phyloP scores from a whole-genome alignment of 768 basidiomycete genomes.

The Kwoniella mangroviensis region DNA sequence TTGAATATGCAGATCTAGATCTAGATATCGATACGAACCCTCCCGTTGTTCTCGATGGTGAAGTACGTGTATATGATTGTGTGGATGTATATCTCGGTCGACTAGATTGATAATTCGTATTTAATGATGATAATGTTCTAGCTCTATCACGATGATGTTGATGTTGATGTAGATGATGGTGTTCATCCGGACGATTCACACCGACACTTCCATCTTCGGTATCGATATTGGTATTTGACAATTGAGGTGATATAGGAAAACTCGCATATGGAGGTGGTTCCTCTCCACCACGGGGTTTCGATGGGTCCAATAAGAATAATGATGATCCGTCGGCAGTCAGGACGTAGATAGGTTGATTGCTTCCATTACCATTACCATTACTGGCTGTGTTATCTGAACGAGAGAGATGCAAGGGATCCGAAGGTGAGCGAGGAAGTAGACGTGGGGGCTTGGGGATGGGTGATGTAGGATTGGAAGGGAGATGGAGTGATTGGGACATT shows the following conservation, averaged over 20 bases:
- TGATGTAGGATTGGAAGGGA: conserved; percentile 16
- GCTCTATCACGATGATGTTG: conserved; percentile 24
- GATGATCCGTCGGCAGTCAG: conserved; percentile 54
- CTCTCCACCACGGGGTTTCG: conserved; percentile 35
- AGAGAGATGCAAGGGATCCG: conserved; percentile 16
- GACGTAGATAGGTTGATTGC: conserved; percentile 47
- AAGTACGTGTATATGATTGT: not conserved
- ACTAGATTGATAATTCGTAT: not conserved
- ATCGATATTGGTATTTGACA: not conserved
- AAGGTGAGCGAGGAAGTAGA: conserved; percentile 14
- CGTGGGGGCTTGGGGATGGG: conserved; percentile 20
- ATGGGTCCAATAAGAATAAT: conserved; percentile 50
- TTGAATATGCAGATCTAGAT: conserved; percentile 20
- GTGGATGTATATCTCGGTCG: conserved; percentile 22
- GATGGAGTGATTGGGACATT: conserved; percentile 19
- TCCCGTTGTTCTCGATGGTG: not conserved
- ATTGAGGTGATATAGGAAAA: conserved; percentile 8
- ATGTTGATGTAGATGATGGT: not conserved
- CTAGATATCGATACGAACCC: not conserved
- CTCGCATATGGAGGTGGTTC: conserved; percentile 52
- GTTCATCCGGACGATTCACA: not conserved
- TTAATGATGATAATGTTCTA: conserved; percentile 33
- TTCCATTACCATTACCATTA: too few species aligned
- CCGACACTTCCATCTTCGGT: not conserved
- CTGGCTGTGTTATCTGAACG: not conserved